Evolutionary conservation across 1,284 basidiomycete genomes (phyloP).

Genomic region (Ustilago curta): DNA sequence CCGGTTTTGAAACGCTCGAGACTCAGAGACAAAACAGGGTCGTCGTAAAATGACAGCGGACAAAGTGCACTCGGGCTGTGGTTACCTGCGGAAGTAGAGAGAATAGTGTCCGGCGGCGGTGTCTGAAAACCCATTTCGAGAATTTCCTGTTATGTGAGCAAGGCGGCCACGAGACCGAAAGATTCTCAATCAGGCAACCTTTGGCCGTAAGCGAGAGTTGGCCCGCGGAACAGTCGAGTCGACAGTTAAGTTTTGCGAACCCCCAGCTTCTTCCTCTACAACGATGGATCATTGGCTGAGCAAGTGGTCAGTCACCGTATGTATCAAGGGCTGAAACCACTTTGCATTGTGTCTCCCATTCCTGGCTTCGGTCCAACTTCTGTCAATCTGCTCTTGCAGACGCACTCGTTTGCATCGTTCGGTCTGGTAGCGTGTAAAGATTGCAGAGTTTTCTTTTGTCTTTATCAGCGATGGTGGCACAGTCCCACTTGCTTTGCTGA

Average conservation of each 20-base stretch:
- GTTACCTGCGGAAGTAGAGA: slow-evolving; percentile 12
- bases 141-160: slow-evolving; percentile 17
- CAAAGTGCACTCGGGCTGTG: neutral
- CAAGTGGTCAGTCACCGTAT: too few species aligned
- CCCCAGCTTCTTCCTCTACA: too few species aligned
- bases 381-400: too few species aligned
- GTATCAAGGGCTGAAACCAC: too few species aligned
- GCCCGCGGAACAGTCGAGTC: neutral
- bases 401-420: too few species aligned
- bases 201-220: slow-evolving; percentile 9
- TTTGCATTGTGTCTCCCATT: too few species aligned
- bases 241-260: neutral
- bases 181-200: neutral
- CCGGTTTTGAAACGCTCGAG: slow-evolving; percentile 4
- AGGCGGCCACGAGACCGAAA: slow-evolving; percentile 7
- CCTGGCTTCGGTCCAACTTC: too few species aligned
- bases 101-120: slow-evolving; percentile 17
- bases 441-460: too few species aligned
- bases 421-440: too few species aligned
- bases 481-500: too few species aligned
- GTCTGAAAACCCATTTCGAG: slow-evolving; percentile 11
- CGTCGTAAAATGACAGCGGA: slow-evolving; percentile 1
- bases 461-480: too few species aligned
- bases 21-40: neutral
- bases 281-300: too few species aligned